Conservation (phyloP, 2,329 filamentous ascomycete species). For the Fonsecaea pedrosoi region DNA sequence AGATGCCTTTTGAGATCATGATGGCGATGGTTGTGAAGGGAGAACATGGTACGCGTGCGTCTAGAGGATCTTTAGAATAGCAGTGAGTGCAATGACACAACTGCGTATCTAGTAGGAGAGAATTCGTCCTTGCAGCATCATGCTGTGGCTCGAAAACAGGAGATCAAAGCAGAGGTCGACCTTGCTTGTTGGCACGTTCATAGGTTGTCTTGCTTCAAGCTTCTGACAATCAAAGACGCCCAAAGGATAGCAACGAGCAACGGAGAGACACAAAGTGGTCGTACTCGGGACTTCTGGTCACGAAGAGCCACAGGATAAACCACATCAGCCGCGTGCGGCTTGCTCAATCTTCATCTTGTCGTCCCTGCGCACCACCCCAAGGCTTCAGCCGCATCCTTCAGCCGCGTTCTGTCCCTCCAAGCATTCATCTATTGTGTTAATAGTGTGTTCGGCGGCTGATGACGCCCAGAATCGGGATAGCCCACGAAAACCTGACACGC, state of each 20-base stretch:
- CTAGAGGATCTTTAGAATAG: not conserved
- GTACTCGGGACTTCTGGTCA: not conserved
- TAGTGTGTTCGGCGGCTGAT: constrained; percentile 2
- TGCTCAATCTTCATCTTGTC: not conserved
- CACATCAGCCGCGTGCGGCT: not conserved
- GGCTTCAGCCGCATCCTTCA: constrained; percentile 17
- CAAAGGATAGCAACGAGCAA: not conserved
- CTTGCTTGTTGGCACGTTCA: not conserved
- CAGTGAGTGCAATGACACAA: not conserved
- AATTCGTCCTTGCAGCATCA: not conserved
- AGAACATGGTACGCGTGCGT: not conserved
- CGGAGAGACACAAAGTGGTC: not conserved
- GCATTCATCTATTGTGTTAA: constrained; percentile 6
- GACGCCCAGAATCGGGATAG: constrained; percentile 18
- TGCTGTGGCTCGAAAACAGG: not conserved
- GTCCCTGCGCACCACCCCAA: not conserved
- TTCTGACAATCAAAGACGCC: not conserved
- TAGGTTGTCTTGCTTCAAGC: not conserved
- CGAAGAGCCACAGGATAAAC: not conserved
- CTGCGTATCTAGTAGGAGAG: not conserved
- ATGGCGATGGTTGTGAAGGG: not conserved
- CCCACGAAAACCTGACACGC: not conserved
- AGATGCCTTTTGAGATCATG: not conserved
- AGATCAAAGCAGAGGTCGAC: not conserved
- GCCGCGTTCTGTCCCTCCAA: constrained; percentile 17